These are phyloP conservation scores for Castanea sativa DNA, from an alignment of 306 rosid species.

Conservation along the genomic window DNA sequence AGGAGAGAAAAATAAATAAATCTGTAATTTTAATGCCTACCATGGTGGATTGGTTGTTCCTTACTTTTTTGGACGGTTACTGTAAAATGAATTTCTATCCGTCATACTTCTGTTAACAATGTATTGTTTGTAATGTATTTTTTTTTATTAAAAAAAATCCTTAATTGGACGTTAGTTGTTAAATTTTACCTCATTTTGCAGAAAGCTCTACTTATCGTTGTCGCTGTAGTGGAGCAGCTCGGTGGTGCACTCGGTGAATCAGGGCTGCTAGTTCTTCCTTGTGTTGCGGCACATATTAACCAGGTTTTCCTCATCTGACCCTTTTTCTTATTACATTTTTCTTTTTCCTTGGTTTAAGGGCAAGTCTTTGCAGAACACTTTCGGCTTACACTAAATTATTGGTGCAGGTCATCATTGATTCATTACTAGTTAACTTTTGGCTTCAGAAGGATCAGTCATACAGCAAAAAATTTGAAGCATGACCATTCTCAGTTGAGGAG, in stretches of 20 bases:
- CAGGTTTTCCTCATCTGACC: not conserved
- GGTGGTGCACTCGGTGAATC: not conserved
- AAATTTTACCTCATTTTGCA: not conserved
- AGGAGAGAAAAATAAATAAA: too few species aligned
- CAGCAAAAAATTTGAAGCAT: not conserved
- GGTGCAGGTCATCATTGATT: constrained; percentile 10
- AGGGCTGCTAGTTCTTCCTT: constrained; percentile 9
- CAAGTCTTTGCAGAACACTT: not conserved
- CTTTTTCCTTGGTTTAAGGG: not conserved
- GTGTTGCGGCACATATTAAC: constrained; percentile 11
- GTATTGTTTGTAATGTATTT: not conserved
- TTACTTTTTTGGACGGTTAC: not conserved
- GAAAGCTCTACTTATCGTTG: not conserved
- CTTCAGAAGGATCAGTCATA: not conserved
- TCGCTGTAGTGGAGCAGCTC: constrained; percentile 7
- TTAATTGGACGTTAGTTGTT: not conserved
- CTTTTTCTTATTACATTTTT: not conserved
- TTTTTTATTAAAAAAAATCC: too few species aligned
- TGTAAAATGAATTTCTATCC: not conserved
- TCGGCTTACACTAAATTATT: not conserved
- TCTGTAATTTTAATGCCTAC: too few species aligned
- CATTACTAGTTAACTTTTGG: constrained; percentile 2
- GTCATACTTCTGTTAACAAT: not conserved
- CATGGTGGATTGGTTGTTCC: not conserved
- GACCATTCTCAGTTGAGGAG: not conserved